These are phyloP conservation scores for Talaromyces nanjingensis DNA, from an alignment of 495 filamentous ascomycete species.

Conservation along the genomic window DNA sequence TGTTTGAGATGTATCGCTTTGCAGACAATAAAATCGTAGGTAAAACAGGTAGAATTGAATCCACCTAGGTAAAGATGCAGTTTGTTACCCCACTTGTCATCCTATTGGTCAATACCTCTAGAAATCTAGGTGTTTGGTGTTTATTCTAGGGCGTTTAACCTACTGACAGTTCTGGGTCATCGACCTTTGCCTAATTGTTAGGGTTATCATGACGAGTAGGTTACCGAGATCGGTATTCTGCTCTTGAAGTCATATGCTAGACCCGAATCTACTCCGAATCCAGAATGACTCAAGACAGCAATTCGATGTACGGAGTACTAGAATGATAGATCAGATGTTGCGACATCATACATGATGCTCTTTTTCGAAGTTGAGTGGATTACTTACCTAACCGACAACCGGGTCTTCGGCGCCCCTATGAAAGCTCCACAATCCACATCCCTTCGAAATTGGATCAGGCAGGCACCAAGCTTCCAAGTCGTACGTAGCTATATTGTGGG, in stretches of 20 bases:
- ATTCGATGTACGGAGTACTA: not conserved
- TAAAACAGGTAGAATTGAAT: not conserved
- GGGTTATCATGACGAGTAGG: not conserved
- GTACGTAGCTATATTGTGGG: too few relatives aligned
- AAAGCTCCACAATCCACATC: not conserved
- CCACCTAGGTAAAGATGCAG: too few relatives aligned
- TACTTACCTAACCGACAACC: not conserved
- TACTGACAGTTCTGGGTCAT: not conserved
- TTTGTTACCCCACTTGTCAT: not conserved
- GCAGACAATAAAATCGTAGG: not conserved
- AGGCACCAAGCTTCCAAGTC: not conserved
- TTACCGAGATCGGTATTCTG: not conserved
- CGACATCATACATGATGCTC: not conserved
- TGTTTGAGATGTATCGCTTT: not conserved
- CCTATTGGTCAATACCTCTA: too few relatives aligned
- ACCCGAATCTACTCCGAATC: not conserved
- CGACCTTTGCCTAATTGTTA: not conserved
- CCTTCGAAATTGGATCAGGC: not conserved
- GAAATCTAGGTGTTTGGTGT: too few relatives aligned
- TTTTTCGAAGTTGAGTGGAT: not conserved
- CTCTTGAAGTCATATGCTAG: not conserved
- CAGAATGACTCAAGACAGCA: not conserved
- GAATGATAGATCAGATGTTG: not conserved
- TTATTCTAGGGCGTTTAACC: not conserved
- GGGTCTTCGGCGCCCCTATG: not conserved